Percentiles rank a stretch among this genome's conserved stretches.
Evolutionary conservation across 148 eudicot species (phyloP).

Genomic region (Cornus kousa): DNA sequence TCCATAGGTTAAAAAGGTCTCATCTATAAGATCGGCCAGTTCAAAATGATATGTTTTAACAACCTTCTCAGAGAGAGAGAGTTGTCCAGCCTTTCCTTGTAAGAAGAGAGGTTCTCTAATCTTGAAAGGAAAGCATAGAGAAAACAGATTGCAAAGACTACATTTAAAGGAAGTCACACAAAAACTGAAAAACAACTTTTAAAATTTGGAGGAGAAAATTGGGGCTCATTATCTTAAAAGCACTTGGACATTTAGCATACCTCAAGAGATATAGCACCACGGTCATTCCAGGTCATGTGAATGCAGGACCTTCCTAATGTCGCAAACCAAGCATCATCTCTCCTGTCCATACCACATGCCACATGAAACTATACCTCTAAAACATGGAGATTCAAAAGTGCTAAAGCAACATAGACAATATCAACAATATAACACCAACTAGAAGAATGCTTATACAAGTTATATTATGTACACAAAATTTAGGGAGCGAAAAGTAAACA

Average conservation of each 20-base stretch:
- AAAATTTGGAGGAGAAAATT: not conserved
- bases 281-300: slow-evolving; percentile 91
- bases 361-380: slow-evolving; percentile 8
- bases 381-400: too few species aligned
- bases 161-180: not conserved
- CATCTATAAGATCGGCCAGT: not conserved
- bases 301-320: slow-evolving; percentile 86
- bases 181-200: not conserved
- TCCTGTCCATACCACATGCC: slow-evolving; percentile 42
- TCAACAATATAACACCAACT: not conserved
- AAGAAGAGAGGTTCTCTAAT: not conserved
- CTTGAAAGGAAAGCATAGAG: not conserved
- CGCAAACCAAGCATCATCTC: slow-evolving; percentile 91
- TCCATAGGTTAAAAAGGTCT: not conserved
- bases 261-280: slow-evolving; percentile 97
- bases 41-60: not conserved
- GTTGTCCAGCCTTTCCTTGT: not conserved
- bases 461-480: not conserved
- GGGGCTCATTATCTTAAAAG: not conserved
- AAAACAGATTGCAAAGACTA: not conserved
- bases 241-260: slow-evolving; percentile 34
- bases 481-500: not conserved
- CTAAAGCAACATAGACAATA: not conserved
- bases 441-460: not conserved
- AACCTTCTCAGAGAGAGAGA: not conserved